Conservation (phyloP, 352 stramenopile genomes). For the Phytophthora crassamura region DNA sequence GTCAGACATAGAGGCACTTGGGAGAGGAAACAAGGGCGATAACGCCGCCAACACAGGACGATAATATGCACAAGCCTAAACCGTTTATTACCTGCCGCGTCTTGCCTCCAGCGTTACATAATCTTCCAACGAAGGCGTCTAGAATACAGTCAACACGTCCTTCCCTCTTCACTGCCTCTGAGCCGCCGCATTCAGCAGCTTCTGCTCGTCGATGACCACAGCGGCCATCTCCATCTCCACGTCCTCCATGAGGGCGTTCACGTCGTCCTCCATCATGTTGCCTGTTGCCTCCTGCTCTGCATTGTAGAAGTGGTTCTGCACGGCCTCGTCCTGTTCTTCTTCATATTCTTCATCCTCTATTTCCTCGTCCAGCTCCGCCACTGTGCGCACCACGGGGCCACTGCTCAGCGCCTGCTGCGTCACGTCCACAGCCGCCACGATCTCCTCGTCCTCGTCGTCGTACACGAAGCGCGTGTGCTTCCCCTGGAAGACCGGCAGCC, state of each 20-base stretch:
- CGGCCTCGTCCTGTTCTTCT: conserved; percentile 33
- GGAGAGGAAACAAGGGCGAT: conserved; percentile 9
- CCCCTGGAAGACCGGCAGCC: conserved; percentile 77
- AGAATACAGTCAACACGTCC: conserved; percentile 28
- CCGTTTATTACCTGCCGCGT: conserved; percentile 24
- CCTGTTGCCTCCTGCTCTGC: conserved; percentile 10
- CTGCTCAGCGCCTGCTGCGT: conserved; percentile 57
- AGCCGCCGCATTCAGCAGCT: conserved; percentile 35
- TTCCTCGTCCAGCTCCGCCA: conserved; percentile 59
- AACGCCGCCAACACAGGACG: conserved; percentile 5
- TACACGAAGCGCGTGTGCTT: conserved; percentile 86
- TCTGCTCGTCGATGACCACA: conserved; percentile 56
- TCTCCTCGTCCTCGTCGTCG: conserved; percentile 74
- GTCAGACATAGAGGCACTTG: conserved; percentile 2
- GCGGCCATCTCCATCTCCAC: conserved; percentile 77
- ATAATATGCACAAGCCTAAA: conserved; percentile 27
- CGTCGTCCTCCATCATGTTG: conserved; percentile 45
- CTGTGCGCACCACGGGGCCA: conserved; percentile 65
- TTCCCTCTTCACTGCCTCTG: conserved; percentile 19
- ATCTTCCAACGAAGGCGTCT: conserved; percentile 13
- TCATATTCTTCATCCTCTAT: conserved; percentile 49
- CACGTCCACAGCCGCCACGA: conserved; percentile 70
- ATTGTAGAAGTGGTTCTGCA: conserved; percentile 55
- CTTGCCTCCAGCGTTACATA: not conserved
- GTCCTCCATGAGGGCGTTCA: conserved; percentile 63